A percentile compares a stretch with the other conserved stretches of the same genome.
Evolutionary conservation across 1,139 yeast genomes (phyloP).

Genomic region (Suhomyces bokatorum): DNA sequence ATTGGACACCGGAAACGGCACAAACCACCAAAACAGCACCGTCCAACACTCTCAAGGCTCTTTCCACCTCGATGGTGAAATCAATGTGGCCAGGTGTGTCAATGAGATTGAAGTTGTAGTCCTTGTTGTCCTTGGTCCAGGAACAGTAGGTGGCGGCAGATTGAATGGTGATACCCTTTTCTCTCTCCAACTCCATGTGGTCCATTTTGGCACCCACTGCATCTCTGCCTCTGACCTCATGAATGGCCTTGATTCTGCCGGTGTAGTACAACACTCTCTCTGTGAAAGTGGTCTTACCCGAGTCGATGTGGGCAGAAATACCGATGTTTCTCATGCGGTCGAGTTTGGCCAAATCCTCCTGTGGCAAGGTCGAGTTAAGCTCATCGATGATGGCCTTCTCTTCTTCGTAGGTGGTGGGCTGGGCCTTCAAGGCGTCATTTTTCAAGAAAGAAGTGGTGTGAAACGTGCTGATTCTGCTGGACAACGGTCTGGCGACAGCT

Average conservation of each 20-base stretch:
- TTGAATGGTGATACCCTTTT: conserved; percentile 63
- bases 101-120: conserved; percentile 69
- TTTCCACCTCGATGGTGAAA: conserved; percentile 96
- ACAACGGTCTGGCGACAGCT: conserved; percentile 8
- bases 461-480: conserved; percentile 2
- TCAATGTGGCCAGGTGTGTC: conserved; percentile 69
- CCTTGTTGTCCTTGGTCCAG: conserved; percentile 74
- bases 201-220: conserved; percentile 91
- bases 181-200: conserved; percentile 80
- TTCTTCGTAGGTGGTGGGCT: conserved; percentile 60
- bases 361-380: conserved; percentile 53
- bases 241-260: conserved; percentile 96
- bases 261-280: conserved; percentile 96
- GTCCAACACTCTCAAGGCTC: conserved; percentile 93
- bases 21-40: conserved; percentile 98
- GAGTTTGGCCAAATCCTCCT: conserved; percentile 57
- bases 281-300: conserved; percentile 88
- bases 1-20: conserved; percentile 97
- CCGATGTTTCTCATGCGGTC: conserved; percentile 86
- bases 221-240: conserved; percentile 97
- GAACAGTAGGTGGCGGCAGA: conserved; percentile 98
- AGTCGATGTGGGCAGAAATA: conserved; percentile 88
- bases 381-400: conserved; percentile 68
- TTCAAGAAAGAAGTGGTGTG: conserved; percentile 6
- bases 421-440: conserved; percentile 9